Evolutionary conservation across 805 yeast species (phyloP), one percentile per base, ranked within the genome.

Genomic region (Isabelozyma gotoi): DNA sequence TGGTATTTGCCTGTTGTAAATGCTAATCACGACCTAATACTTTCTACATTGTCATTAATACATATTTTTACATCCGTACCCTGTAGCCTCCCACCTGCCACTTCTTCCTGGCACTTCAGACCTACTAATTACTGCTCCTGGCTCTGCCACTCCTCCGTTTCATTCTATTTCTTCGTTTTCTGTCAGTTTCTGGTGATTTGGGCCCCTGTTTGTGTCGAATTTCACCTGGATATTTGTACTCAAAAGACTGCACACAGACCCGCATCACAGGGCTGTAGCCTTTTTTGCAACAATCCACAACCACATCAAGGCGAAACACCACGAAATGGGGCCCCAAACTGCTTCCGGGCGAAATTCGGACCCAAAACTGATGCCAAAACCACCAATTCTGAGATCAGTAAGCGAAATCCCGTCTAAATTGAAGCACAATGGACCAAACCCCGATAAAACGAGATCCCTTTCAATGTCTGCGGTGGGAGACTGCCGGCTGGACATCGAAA

Each of bases 1-100:
- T 70, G 15, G 50, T 67, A 16, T 57, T 70, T 34, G 48, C 63
- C 3, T 60, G 66, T 43, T 60, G 70, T 52, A 65, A 62, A 55
- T 65, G 71, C 41, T 39, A 38, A 24, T 32, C 15, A 11, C n/a
- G 7, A 11, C n/a, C 34, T 5, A 14, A 32, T 11, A 32, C 34
- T 32, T 11, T 15, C 10, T 32, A 32, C 34, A 14, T 10, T 31
- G 7, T 6, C 5, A 7, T 12, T 24, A 24, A 24, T 24, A 7
- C 8, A 24, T 8, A 8, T 20, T 20, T 8, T 20, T 20, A 20
- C 24, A 20, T 20, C 8, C 8, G n/a, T n/a, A n/a, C n/a, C n/a
- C n/a, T n/a, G n/a, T n/a, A n/a, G n/a, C n/a, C n/a, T n/a, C n/a
- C n/a, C n/a, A n/a, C n/a, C n/a, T n/a, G n/a, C n/a, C n/a, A n/a